Base-by-base conservation (phyloP, 805 yeast genomes). In the Myxozyma geophila region DNA sequence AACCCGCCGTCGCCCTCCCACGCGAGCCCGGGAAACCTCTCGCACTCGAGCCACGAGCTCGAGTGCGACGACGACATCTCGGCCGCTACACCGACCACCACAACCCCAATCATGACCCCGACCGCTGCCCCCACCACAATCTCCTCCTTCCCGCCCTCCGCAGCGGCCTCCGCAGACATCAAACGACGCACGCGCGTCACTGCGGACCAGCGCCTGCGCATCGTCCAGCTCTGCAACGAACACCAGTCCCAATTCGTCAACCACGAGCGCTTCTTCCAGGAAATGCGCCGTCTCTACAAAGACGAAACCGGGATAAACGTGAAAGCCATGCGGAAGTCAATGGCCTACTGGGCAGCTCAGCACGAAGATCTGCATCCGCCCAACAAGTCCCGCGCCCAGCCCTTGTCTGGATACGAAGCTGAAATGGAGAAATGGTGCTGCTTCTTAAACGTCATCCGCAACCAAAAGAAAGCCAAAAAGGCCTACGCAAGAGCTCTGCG, bases 191-290 rank as follows among this genome's bases (percentile, higher is more conserved):
- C 50, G 2, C 28, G 50, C 13, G 50, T 46, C 15, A 46, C 50
- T 8, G 35, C 50, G 3, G 50, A 46, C 35, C 50, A 46, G 35
- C 50, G 50, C 7, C 50, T 46, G 50, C 50, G 35, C 50, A 46
- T 46, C 33, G 35, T 46, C 15, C 50, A 46, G 35, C 50, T 46
- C 21, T 46, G 50, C 35, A 46, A 46, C 35, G 50, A 19, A 7
- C 50, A 46, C 21, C 50, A 21, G 2, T 19, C 50, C 15, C 50
- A 23, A 33, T 46, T 46, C 21, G 36, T 46, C 35, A 46, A 46
- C 35, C 35, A 46, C 21, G 50, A 46, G 50, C 50, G 50, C 13
- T 46, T 46, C 35, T 46, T 46, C n/a, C 50, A 46, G 10, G 50
- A 46, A 46, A 46, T 46, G 50, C 33, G 50, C 2, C 19, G 21